Conservation (phyloP, 2,329 filamentous ascomycete genomes). For the Fusarium camptoceras region DNA sequence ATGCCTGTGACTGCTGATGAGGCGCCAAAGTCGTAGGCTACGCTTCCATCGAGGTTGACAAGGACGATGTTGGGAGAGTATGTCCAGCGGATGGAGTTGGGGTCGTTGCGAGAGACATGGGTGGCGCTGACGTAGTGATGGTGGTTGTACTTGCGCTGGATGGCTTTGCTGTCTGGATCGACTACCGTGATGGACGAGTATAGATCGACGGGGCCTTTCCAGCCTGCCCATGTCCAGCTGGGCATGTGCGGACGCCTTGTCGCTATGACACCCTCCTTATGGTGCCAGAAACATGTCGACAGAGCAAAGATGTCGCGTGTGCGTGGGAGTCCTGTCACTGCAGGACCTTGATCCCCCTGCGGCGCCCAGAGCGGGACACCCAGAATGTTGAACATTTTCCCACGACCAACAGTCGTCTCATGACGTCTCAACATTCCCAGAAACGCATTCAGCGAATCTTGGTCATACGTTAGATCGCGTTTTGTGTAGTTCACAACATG, state of each 20-base stretch:
- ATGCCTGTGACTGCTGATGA: conserved; percentile 14
- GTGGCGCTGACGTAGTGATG: conserved; percentile 53
- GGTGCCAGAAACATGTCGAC: conserved; percentile 54
- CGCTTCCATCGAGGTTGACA: conserved; percentile 45
- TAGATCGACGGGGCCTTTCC: conserved; percentile 51
- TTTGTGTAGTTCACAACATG: conserved; percentile 51
- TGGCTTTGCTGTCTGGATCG: conserved; percentile 46
- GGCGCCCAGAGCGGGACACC: conserved; percentile 52
- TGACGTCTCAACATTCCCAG: conserved; percentile 49
- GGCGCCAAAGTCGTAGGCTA: conserved; percentile 50
- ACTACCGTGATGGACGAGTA: conserved; percentile 50
- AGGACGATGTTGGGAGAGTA: conserved; percentile 51
- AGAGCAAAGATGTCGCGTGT: conserved; percentile 51
- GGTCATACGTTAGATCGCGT: conserved; percentile 46
- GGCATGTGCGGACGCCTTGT: conserved; percentile 49
- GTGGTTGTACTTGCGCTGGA: conserved; percentile 49
- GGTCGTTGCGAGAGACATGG: conserved; percentile 51
- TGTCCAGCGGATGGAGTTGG: conserved; percentile 48
- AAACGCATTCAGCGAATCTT: conserved; percentile 51
- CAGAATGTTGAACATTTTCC: conserved; percentile 48
- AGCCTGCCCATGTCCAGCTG: conserved; percentile 55
- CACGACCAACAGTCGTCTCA: conserved; percentile 47
- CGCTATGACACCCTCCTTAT: conserved; percentile 44
- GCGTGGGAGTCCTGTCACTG: conserved; percentile 38
- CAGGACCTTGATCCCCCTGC: conserved; percentile 16